These are phyloP conservation scores for Tetrahymena thermophila DNA, from an alignment of 73 alveolate species.

Conservation along the genomic window DNA sequence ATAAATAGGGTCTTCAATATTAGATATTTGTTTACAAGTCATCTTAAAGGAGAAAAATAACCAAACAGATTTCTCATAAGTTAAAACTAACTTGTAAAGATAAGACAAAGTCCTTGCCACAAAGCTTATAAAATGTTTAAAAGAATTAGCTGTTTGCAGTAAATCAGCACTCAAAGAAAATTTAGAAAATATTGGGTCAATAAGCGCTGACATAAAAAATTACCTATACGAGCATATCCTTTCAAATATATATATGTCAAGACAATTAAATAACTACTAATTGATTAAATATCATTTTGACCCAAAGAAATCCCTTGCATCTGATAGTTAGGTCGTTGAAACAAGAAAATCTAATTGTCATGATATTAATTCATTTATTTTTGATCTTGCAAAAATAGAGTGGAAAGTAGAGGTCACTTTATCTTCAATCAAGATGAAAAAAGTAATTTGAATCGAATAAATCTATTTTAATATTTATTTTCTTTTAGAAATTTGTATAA, in stretches of 20 bases:
- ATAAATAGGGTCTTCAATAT: background rate
- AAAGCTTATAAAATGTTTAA: background rate
- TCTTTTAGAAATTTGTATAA: background rate
- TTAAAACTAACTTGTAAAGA: background rate
- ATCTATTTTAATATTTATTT: background rate
- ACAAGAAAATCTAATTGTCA: background rate
- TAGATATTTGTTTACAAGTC: background rate
- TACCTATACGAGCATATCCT: background rate
- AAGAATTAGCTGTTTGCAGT: background rate
- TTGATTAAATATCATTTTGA: background rate
- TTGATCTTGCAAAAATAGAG: background rate
- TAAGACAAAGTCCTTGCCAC: background rate
- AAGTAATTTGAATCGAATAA: background rate
- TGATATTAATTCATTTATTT: background rate
- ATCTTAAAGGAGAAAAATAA: background rate
- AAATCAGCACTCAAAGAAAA: background rate
- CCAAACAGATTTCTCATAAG: background rate
- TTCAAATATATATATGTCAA: background rate
- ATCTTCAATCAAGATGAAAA: background rate
- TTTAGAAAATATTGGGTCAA: background rate
- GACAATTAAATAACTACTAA: background rate
- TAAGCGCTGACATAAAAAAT: background rate
- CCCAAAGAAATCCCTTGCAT: background rate
- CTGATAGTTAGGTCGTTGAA: background rate
- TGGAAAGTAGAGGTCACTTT: slow-evolving; percentile 1